Evolutionary conservation across 2,329 filamentous ascomycete species (phyloP).

Genomic region (Lecanicillium sp.): DNA sequence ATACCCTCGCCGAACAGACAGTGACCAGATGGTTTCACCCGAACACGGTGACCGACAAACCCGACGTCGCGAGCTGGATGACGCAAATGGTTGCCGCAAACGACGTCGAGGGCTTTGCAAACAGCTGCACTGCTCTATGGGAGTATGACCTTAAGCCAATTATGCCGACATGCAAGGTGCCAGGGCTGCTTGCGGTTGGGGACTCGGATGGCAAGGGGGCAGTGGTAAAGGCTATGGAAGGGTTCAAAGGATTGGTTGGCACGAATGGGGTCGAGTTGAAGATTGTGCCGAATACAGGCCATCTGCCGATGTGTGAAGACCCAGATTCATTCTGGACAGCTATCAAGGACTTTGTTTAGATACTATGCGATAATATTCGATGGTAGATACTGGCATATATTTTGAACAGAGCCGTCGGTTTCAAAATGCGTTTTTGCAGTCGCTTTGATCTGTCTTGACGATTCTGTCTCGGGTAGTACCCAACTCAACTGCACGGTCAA

Average conservation of each 20-base stretch:
- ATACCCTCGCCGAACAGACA: slow-evolving; percentile 60
- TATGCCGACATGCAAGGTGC: slow-evolving; percentile 47
- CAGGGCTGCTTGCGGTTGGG: slow-evolving; percentile 64
- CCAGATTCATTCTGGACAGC: slow-evolving; percentile 59
- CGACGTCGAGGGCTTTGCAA: slow-evolving; percentile 59
- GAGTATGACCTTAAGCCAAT: slow-evolving; percentile 57
- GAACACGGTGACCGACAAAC: slow-evolving; percentile 32
- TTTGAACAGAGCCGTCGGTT: no score
- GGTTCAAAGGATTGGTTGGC: slow-evolving; percentile 55
- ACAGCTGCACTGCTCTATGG: slow-evolving; percentile 63
- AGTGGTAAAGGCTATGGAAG: slow-evolving; percentile 71
- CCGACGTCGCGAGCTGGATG: slow-evolving; percentile 45
- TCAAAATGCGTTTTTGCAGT: slow-evolving; percentile 11
- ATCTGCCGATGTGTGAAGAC: slow-evolving; percentile 78
- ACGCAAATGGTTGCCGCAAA: slow-evolving; percentile 64
- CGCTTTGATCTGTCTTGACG: slow-evolving; percentile 19
- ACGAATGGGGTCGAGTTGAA: slow-evolving; percentile 48
- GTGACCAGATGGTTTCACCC: slow-evolving; percentile 75
- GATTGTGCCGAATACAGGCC: slow-evolving; percentile 63
- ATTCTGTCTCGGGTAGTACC: slow-evolving; percentile 18
- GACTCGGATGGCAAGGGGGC: slow-evolving; percentile 63
- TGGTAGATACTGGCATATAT: no score
- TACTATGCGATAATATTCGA: no score
- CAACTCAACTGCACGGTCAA: slow-evolving; percentile 16
- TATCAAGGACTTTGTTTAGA: slow-evolving; percentile 49